Conservation (phyloP, 75 land plant genomes). For the Pinus tabuliformis region DNA sequence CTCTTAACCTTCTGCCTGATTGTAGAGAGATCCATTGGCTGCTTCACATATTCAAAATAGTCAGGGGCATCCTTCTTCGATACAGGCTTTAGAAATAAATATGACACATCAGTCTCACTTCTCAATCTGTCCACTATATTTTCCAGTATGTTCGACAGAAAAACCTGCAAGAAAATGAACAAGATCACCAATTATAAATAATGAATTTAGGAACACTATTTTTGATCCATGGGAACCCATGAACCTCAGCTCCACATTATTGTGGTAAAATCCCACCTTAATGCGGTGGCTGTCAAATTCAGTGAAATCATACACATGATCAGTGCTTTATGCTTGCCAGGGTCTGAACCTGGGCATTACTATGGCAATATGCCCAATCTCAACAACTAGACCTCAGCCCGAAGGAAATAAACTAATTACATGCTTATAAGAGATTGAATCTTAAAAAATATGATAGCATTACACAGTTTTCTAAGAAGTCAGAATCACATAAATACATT, state of each 20-base stretch:
- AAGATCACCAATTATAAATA: no score
- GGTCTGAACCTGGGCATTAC: no score
- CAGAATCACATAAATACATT: background rate
- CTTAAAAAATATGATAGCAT: background rate
- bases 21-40: constrained; percentile 94
- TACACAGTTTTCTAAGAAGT: background rate
- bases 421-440: background rate
- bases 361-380: no score
- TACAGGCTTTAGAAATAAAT: constrained; percentile 85
- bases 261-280: no score
- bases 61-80: constrained; percentile 97
- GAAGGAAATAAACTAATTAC: background rate
- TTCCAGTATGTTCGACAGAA: constrained; percentile 76
- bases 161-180: constrained; percentile 48
- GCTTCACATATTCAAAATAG: constrained; percentile 52
- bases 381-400: no score
- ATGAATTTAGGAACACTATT: no score
- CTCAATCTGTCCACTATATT: constrained; percentile 62
- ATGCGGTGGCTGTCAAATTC: no score
- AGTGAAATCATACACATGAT: no score
- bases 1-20: constrained; percentile 79
- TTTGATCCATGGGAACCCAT: no score
- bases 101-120: constrained; percentile 50
- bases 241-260: no score
- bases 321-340: no score